phyloP scores from a whole-genome alignment of 2,329 filamentous ascomycete genomes.

The Penicillium griseofulvum region DNA sequence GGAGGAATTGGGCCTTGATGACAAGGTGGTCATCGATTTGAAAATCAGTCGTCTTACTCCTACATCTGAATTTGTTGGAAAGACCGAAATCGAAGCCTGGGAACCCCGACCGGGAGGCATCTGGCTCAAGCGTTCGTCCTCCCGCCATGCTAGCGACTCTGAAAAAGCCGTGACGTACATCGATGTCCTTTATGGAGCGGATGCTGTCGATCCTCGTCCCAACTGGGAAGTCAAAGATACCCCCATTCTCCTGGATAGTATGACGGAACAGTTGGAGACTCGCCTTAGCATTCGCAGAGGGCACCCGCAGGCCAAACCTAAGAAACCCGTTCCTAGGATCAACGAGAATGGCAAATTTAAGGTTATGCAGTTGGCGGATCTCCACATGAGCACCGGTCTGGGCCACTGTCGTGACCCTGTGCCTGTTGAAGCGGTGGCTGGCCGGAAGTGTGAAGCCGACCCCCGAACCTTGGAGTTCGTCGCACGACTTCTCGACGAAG shows the following conservation, averaged over 20 bases:
- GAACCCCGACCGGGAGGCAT: constrained; percentile 73
- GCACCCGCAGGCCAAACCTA: constrained; percentile 54
- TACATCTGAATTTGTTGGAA: constrained; percentile 50
- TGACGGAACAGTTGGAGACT: constrained; percentile 61
- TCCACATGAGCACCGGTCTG: constrained; percentile 87
- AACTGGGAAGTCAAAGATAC: constrained; percentile 79
- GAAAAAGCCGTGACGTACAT: constrained; percentile 73
- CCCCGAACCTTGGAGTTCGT: constrained; percentile 89
- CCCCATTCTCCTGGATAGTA: constrained; percentile 67
- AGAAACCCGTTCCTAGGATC: constrained; percentile 73
- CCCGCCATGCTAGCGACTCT: constrained; percentile 71
- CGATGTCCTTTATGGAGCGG: constrained; percentile 84
- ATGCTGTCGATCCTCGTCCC: constrained; percentile 83
- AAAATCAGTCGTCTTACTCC: constrained; percentile 72
- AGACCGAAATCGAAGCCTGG: constrained; percentile 65
- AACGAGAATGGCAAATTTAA: constrained; percentile 91
- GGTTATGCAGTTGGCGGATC: constrained; percentile 92
- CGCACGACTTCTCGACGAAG: constrained; percentile 76
- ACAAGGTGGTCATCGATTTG: constrained; percentile 78
- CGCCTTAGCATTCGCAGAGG: constrained; percentile 79
- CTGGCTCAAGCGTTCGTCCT: constrained; percentile 75
- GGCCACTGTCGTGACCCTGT: constrained; percentile 84
- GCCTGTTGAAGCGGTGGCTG: constrained; percentile 68
- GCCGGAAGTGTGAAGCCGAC: constrained; percentile 79
- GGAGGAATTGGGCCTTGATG: constrained; percentile 70